Base-by-base conservation (phyloP, 768 basidiomycete species). In the Trametes coccinea region DNA sequence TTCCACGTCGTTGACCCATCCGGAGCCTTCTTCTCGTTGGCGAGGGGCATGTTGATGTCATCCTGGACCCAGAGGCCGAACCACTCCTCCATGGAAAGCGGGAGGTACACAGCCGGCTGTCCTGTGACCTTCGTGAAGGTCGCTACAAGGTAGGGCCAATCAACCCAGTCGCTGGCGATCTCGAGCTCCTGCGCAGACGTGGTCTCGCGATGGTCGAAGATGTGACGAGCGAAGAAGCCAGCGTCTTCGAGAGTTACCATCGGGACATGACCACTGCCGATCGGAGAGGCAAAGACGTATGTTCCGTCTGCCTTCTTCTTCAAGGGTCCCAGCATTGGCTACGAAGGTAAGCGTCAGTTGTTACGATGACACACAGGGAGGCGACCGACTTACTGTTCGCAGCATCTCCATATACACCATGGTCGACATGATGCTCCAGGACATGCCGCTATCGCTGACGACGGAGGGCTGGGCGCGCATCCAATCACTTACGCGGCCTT, bases 401-500 rank as follows among this genome's bases (percentile, higher is more conserved):
- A 64, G 39, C 66, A 64, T 64, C 27, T 67, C 66, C 66, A 67
- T 67, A 53, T 67, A 67, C 7, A 56, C 56, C 0, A 34, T 53
- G 27, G 77, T 73, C 1, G 76, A 75, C 61, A 79, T 64, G 29
- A 73, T 65, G 16, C 72, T 73, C 78, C 77, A 79, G 22, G 72
- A 71, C 50, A 78, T 66, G 17, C 61, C 67, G 17, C 65, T 59
- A 29, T 75, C 73, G 37, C 69, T 73, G 30, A 71, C 67, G 29
- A 63, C 68, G 6, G 76, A 74, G 10, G 72, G 70, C 62, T 79
- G 79, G 6, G 68, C 66, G 40, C 72, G 67, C 60, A 79, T 67
- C 56, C 71, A 79, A 41, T 79, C 79, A 9, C 67, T 66, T 0
- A 79, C 75, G n/a, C 76, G 74, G 0, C 74, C 77, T 65, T 79